Percentiles rank a stretch among this genome's conserved stretches.
Evolutionary conservation across 2,329 filamentous ascomycete species (phyloP).

Genomic region (Pezicula rhizophila): DNA sequence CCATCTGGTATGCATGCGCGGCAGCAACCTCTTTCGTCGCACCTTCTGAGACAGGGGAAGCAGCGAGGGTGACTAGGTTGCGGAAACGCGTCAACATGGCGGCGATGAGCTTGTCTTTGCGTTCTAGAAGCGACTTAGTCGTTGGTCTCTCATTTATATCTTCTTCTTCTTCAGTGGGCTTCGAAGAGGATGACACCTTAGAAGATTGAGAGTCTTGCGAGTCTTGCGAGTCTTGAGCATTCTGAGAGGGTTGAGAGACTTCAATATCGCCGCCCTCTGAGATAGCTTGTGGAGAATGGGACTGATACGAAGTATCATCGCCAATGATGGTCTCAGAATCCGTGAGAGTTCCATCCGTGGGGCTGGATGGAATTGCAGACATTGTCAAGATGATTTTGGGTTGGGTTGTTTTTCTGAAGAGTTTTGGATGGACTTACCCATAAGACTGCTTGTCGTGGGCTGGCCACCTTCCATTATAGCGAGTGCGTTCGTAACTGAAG

Average conservation of each 20-base stretch:
- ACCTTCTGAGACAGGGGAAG: constrained; percentile 19
- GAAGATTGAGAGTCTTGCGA: not conserved
- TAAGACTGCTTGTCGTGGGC: constrained; percentile 19
- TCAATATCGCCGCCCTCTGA: not conserved
- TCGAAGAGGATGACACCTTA: not conserved
- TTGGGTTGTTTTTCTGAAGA: constrained; percentile 1
- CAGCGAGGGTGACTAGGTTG: constrained; percentile 31
- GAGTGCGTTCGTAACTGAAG: not conserved
- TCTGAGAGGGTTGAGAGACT: not conserved
- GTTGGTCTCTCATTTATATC: constrained; percentile 8
- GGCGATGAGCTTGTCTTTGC: constrained; percentile 39
- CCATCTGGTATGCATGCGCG: constrained; percentile 24
- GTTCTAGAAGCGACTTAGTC: constrained; percentile 30
- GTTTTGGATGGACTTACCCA: constrained; percentile 17
- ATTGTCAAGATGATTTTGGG: not conserved
- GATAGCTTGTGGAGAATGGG: not conserved
- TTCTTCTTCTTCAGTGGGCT: not conserved
- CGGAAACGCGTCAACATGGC: constrained; percentile 38
- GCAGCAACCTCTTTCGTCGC: constrained; percentile 25
- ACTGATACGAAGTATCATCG: too few species aligned
- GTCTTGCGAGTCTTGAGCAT: too few species aligned
- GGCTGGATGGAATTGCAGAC: not conserved
- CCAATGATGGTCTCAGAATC: not conserved
- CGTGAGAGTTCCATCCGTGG: too few species aligned
- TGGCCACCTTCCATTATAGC: constrained; percentile 21